Evolutionary conservation across 345 rosid species (phyloP).

Genomic region (Salix dunnii): DNA sequence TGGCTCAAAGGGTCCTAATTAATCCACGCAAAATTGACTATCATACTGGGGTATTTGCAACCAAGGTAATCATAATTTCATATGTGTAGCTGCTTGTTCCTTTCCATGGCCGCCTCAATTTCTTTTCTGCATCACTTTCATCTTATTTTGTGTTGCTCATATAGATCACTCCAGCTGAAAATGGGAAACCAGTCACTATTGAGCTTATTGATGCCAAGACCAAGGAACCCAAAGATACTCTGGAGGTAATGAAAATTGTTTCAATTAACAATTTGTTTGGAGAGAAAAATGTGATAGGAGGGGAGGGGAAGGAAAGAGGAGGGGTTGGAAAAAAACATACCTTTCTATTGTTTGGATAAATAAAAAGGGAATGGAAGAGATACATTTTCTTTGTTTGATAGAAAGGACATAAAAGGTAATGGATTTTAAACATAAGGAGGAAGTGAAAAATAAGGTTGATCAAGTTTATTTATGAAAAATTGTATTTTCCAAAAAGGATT

Average conservation of each 20-base stretch:
- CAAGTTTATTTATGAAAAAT: no score
- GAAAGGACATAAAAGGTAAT: no score
- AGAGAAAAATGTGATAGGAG: no score
- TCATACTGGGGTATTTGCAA: conserved; percentile 92
- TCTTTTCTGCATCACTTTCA: background rate
- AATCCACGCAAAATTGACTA: conserved; percentile 94
- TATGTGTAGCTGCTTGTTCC: background rate
- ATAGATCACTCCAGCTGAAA: conserved; percentile 94
- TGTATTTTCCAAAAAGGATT: no score
- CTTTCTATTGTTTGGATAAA: background rate
- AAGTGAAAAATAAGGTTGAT: no score
- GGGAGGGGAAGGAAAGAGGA: no score
- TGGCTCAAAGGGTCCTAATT: conserved; percentile 92
- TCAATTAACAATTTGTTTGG: background rate
- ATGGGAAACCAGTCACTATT: conserved; percentile 89
- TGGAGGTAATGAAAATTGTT: conserved; percentile 61
- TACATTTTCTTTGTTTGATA: no score
- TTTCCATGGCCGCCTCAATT: background rate
- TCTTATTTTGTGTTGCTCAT: conserved; percentile 12
- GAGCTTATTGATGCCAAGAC: conserved; percentile 99
- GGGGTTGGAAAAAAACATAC: no score
- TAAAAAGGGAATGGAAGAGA: background rate
- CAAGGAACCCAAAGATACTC: conserved; percentile 72
- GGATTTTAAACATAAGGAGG: no score
- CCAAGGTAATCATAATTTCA: conserved; percentile 51